phyloP scores from a whole-genome alignment of 148 eudicot genomes.

The Tetragonia tetragonoides region DNA sequence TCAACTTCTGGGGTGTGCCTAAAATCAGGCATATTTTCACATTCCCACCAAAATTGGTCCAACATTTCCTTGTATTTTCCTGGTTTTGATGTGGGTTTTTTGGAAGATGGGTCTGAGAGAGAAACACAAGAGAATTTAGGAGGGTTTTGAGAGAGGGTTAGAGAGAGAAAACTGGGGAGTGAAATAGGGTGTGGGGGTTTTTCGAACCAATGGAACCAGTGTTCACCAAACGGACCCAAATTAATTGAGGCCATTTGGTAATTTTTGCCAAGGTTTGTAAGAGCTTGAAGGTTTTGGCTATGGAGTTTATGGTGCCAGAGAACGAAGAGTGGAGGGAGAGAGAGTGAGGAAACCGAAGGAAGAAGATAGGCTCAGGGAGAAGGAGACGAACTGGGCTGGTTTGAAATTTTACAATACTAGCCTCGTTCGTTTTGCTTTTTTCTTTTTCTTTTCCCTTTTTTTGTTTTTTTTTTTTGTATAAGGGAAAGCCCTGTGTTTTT shows the following conservation, averaged over 20 bases:
- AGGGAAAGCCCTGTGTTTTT: too few relatives aligned
- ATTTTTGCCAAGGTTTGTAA: neutral
- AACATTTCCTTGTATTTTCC: constrained; percentile 61
- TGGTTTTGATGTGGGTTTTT: constrained; percentile 39
- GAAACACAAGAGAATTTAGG: constrained; percentile 55
- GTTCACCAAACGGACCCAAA: constrained; percentile 53
- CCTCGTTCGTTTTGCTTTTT: too few relatives aligned
- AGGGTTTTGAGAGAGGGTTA: constrained; percentile 38
- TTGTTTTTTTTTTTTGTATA: neutral
- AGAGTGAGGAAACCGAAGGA: neutral
- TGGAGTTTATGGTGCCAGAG: constrained; percentile 1
- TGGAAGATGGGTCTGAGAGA: constrained; percentile 30
- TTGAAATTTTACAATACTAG: too few relatives aligned
- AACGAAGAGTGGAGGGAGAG: neutral
- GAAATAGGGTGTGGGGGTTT: constrained; percentile 55
- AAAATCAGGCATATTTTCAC: constrained; percentile 64
- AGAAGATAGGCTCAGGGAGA: neutral
- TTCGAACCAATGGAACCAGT: constrained; percentile 49
- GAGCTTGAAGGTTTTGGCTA: constrained; percentile 3
- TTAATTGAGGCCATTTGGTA: constrained; percentile 58
- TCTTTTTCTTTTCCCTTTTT: too few relatives aligned
- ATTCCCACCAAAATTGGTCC: constrained; percentile 81
- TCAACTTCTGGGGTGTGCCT: constrained; percentile 73
- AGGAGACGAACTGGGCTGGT: neutral
- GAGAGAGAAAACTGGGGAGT: constrained; percentile 43